These are phyloP conservation scores for Ustilago esculenta DNA, from an alignment of 1,284 basidiomycete species.

Conservation along the genomic window DNA sequence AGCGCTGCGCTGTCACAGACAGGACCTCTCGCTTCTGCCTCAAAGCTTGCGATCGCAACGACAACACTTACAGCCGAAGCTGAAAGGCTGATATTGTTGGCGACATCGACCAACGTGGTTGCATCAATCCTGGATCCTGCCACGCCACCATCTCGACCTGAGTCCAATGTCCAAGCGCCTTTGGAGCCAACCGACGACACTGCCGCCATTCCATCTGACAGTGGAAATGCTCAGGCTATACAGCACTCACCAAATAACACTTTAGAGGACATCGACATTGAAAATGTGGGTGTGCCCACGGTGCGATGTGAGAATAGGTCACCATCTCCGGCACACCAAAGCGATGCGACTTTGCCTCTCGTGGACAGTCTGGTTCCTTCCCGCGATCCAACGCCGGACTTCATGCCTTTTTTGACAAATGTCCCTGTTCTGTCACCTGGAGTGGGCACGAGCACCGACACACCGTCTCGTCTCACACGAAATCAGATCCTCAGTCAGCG, in stretches of 20 bases:
- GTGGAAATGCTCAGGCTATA: too few species aligned
- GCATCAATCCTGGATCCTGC: not conserved
- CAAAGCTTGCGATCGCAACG: too few species aligned
- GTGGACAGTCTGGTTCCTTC: not conserved
- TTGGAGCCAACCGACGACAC: too few species aligned
- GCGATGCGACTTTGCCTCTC: conserved; percentile 11
- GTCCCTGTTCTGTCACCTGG: too few species aligned
- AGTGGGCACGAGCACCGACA: too few species aligned
- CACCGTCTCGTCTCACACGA: not conserved
- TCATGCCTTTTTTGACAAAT: not conserved
- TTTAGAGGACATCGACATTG: not conserved
- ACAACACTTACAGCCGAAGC: not conserved
- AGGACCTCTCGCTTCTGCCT: too few species aligned
- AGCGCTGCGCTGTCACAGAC: too few species aligned
- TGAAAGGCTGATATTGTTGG: not conserved
- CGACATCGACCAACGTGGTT: not conserved
- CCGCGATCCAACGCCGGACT: not conserved
- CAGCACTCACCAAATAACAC: too few species aligned
- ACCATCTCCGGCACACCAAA: conserved; percentile 1
- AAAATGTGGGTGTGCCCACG: not conserved
- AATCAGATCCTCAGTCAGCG: not conserved
- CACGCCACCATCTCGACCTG: not conserved
- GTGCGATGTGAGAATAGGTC: not conserved
- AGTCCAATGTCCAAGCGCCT: too few species aligned
- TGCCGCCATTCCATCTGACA: too few species aligned